phyloP scores from a whole-genome alignment of 768 basidiomycete species.

The Piloderma croceum region DNA sequence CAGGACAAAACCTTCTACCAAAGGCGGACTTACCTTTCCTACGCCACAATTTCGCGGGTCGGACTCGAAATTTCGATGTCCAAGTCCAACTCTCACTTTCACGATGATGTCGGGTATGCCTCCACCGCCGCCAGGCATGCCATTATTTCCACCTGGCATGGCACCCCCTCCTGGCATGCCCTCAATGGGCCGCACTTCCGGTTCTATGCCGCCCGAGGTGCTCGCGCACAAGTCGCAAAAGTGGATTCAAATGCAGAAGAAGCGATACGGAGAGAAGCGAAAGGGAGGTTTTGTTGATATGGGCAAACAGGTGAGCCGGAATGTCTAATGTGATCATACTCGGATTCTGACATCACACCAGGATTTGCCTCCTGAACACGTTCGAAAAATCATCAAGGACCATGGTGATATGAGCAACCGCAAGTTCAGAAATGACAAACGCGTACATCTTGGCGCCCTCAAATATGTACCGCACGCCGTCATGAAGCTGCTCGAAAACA shows the following conservation, averaged over 20 bases:
- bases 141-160: constrained; percentile 34
- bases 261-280: constrained; percentile 86
- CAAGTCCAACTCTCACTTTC: too few relatives aligned
- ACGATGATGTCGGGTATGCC: constrained; percentile 41
- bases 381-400: constrained; percentile 99
- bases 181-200: constrained; percentile 22
- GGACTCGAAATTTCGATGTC: too few relatives aligned
- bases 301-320: constrained; percentile 77
- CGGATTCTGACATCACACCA: constrained; percentile 45
- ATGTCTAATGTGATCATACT: constrained; percentile 78
- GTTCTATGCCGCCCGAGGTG: constrained; percentile 56
- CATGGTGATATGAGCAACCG: constrained; percentile 99
- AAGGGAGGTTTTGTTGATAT: constrained; percentile 87
- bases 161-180: constrained; percentile 29
- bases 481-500: constrained; percentile 98
- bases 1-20: too few relatives aligned
- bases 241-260: constrained; percentile 92
- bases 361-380: constrained; percentile 96
- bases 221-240: constrained; percentile 92
- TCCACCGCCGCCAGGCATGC: constrained; percentile 37
- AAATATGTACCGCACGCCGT: constrained; percentile 99
- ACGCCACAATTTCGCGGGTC: too few relatives aligned
- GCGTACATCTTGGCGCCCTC: constrained; percentile 95
- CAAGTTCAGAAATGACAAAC: constrained; percentile 99
- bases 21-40: too few relatives aligned